Evolutionary conservation across 2,329 filamentous ascomycete genomes (phyloP).

Genomic region (Sporothrix pseudoabietina): DNA sequence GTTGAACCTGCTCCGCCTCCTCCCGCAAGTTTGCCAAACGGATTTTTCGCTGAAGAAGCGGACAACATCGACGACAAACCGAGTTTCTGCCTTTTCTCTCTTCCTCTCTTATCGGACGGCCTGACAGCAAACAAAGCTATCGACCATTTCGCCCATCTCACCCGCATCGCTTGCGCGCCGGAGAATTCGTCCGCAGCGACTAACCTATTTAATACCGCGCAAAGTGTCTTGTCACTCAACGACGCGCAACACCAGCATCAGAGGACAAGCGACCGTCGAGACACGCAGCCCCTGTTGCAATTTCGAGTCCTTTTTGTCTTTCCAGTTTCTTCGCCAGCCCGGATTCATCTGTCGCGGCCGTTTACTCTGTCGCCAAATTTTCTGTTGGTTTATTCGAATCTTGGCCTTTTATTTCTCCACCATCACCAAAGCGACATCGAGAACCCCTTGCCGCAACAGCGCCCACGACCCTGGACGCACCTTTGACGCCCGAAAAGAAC

Average conservation of each 20-base stretch:
- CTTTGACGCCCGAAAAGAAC: constrained; percentile 12
- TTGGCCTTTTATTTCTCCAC: background rate
- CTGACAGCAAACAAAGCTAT: background rate
- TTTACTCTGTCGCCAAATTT: background rate
- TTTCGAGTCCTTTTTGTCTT: background rate
- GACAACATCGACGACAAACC: background rate
- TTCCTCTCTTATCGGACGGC: constrained; percentile 1
- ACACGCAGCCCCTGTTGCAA: background rate
- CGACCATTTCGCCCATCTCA: background rate
- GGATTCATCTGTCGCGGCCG: background rate
- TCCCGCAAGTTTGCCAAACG: background rate
- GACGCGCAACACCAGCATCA: background rate
- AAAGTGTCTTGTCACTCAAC: constrained; percentile 13
- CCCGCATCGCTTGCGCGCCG: constrained; percentile 1
- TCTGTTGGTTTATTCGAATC: background rate
- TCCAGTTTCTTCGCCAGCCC: background rate
- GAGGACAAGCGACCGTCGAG: constrained; percentile 2
- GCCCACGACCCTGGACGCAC: background rate
- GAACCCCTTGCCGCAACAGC: background rate
- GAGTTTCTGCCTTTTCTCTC: background rate
- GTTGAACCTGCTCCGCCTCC: background rate
- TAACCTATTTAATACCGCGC: background rate
- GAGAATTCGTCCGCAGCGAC: background rate
- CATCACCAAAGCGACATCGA: background rate
- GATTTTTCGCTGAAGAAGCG: background rate